These are phyloP conservation scores for Venturiaceae sp. DNA, from an alignment of 2,329 filamentous ascomycete species.

Conservation along the genomic window DNA sequence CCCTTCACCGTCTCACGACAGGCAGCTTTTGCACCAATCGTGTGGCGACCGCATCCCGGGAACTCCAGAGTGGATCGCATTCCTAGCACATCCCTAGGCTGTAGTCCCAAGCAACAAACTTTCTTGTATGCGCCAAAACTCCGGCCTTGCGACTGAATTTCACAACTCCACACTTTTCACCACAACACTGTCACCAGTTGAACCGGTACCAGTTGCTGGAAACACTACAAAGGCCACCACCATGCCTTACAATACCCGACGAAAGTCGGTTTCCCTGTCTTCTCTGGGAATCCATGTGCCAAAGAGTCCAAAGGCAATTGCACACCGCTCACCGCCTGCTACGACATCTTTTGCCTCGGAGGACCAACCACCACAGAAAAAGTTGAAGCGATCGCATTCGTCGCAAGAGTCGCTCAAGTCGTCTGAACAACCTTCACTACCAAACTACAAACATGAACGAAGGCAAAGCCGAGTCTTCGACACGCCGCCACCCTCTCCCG, in stretches of 20 bases:
- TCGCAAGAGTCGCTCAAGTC: slow-evolving; percentile 15
- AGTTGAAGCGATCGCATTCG: slow-evolving; percentile 67
- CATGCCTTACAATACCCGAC: slow-evolving; percentile 94
- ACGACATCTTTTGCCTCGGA: slow-evolving; percentile 19
- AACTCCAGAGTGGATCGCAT: neutral
- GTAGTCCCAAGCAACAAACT: neutral
- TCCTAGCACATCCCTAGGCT: neutral
- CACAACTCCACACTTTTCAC: neutral
- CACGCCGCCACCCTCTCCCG: slow-evolving; percentile 73
- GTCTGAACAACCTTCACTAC: slow-evolving; percentile 21
- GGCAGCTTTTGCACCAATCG: neutral
- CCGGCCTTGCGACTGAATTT: neutral
- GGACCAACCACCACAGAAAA: slow-evolving; percentile 41
- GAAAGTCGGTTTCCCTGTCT: slow-evolving; percentile 88
- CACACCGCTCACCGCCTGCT: slow-evolving; percentile 49
- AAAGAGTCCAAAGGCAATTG: slow-evolving; percentile 38
- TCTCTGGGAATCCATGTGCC: slow-evolving; percentile 86
- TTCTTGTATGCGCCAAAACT: neutral
- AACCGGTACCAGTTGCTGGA: neutral
- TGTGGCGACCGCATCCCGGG: neutral
- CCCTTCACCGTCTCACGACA: neutral
- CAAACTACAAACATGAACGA: slow-evolving; percentile 19
- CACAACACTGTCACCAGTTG: neutral
- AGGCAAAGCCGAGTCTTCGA: slow-evolving; percentile 45
- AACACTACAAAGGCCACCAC: neutral